A percentile compares a stretch with the other conserved stretches of the same genome.
Evolutionary conservation across 345 rosid species (phyloP).

Genomic region (Pistacia vera): DNA sequence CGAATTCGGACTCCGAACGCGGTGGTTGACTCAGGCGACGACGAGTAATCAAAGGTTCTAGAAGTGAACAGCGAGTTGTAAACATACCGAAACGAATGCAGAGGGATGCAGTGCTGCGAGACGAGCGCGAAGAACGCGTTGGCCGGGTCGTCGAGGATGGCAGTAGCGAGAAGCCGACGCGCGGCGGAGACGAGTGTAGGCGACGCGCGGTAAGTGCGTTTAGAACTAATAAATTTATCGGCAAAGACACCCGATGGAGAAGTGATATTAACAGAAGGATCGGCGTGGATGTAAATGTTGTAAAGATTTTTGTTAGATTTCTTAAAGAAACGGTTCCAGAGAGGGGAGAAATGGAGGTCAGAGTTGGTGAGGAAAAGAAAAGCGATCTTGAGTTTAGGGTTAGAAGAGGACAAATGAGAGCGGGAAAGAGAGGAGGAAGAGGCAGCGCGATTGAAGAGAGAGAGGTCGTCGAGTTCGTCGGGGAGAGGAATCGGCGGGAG

Average conservation of each 20-base stretch:
- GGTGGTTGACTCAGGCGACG: conserved; percentile 25
- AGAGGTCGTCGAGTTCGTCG: conserved; percentile 77
- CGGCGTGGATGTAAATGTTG: conserved; percentile 91
- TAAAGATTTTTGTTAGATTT: conserved; percentile 38
- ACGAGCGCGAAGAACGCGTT: conserved; percentile 80
- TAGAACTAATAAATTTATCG: conserved; percentile 54
- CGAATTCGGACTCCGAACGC: conserved; percentile 52
- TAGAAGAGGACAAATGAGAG: conserved; percentile 64
- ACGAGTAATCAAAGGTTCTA: conserved; percentile 50
- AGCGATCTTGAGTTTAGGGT: conserved; percentile 69
- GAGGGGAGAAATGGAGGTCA: conserved; percentile 79
- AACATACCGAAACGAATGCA: conserved; percentile 71
- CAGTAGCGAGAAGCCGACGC: conserved; percentile 84
- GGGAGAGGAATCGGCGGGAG: conserved; percentile 59
- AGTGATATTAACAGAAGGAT: conserved; percentile 67
- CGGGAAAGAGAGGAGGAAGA: conserved; percentile 48
- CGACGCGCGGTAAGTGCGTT: conserved; percentile 80
- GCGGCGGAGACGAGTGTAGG: conserved; percentile 92
- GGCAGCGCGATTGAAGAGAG: conserved; percentile 65
- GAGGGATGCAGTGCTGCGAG: conserved; percentile 86
- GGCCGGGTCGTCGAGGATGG: conserved; percentile 88
- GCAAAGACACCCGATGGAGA: conserved; percentile 47
- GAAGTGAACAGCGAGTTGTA: conserved; percentile 62
- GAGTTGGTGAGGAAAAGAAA: conserved; percentile 93
- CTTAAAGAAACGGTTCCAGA: conserved; percentile 77